These are phyloP conservation scores for Adansonia gregorii DNA, from an alignment of 441 rosid genomes.

Conservation along the genomic window DNA sequence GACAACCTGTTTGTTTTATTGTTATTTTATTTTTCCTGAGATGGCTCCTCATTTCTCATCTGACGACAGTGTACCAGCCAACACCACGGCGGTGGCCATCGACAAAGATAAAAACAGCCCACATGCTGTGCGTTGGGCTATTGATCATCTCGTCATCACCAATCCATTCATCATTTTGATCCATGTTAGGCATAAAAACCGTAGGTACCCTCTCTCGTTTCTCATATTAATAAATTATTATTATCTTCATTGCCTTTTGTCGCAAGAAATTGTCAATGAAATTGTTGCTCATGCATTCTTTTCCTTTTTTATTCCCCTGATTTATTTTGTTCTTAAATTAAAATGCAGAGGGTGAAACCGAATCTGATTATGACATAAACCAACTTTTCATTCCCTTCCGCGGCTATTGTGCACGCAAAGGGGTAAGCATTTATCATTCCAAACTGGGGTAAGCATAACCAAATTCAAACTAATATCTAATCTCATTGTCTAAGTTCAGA, in stretches of 20 bases:
- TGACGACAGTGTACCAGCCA: constrained; percentile 37
- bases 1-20: constrained; percentile 5
- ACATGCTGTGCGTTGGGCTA: constrained; percentile 85
- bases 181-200: constrained; percentile 60
- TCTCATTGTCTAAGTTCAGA: constrained; percentile 41
- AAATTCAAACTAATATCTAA: not conserved
- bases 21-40: not conserved
- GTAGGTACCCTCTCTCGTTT: constrained; percentile 69
- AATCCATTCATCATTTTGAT: constrained; percentile 51
- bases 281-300: not conserved
- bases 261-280: not conserved
- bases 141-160: constrained; percentile 54
- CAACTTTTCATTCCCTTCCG: constrained; percentile 55
- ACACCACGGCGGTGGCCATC: constrained; percentile 67
- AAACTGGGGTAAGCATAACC: not conserved
- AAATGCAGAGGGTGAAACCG: constrained; percentile 33
- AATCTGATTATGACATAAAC: constrained; percentile 42
- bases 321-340: not conserved
- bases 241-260: not conserved
- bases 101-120: constrained; percentile 85
- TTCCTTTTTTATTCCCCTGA: not conserved
- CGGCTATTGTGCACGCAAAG: constrained; percentile 68
- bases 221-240: not conserved
- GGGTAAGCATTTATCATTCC: constrained; percentile 36
- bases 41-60: constrained; percentile 42